Conservation (phyloP, 2,329 filamentous ascomycete genomes). For the Exophiala bonariae region DNA sequence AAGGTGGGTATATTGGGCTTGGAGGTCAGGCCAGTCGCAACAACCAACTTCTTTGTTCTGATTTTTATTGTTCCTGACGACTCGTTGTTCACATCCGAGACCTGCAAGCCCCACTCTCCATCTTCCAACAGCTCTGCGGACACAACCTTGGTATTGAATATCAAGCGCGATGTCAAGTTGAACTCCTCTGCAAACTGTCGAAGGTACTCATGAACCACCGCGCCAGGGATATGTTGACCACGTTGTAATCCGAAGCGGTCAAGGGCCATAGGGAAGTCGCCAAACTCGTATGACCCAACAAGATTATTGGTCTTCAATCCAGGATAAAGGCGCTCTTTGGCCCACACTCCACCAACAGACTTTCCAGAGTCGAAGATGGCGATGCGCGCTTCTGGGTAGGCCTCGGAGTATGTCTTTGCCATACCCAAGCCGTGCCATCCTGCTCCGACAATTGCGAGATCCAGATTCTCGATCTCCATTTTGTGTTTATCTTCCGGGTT, state of each 20-base stretch:
- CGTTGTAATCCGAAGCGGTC: constrained; percentile 49
- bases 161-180: constrained; percentile 48
- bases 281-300: constrained; percentile 69
- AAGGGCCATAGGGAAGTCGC: constrained; percentile 68
- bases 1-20: constrained; percentile 50
- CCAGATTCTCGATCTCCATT: neutral
- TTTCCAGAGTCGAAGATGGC: constrained; percentile 58
- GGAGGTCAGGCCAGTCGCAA: constrained; percentile 58
- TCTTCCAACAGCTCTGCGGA: constrained; percentile 43
- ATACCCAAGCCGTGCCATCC: constrained; percentile 51
- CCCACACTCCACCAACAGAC: constrained; percentile 70
- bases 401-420: constrained; percentile 60
- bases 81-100: constrained; percentile 19
- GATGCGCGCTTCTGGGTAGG: constrained; percentile 53
- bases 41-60: constrained; percentile 47
- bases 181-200: constrained; percentile 55
- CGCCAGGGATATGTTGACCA: constrained; percentile 60
- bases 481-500: too few species aligned
- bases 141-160: constrained; percentile 52
- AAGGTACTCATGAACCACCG: constrained; percentile 57
- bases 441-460: neutral
- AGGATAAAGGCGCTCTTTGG: constrained; percentile 62
- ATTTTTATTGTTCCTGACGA: constrained; percentile 22
- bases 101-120: neutral
- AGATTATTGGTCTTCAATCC: constrained; percentile 73